phyloP scores from a whole-genome alignment of 768 basidiomycete species.

The Daedaleopsis sinensis region DNA sequence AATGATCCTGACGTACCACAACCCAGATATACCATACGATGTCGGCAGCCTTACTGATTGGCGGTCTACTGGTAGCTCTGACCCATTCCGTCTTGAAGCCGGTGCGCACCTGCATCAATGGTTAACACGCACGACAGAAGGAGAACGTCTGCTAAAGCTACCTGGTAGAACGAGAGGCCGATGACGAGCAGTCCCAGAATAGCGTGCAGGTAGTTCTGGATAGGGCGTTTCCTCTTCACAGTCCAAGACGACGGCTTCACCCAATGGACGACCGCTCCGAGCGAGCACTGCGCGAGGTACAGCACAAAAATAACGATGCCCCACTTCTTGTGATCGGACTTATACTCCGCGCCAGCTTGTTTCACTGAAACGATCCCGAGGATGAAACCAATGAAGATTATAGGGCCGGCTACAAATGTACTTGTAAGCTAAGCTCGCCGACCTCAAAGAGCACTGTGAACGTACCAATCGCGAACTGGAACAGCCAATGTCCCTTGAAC shows the following conservation, averaged over 20 bases:
- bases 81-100: slow-evolving; percentile 42
- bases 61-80: slow-evolving; percentile 26
- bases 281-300: slow-evolving; percentile 50
- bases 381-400: slow-evolving; percentile 55
- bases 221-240: slow-evolving; percentile 42
- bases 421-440: no score
- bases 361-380: slow-evolving; percentile 44
- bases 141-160: slow-evolving; percentile 8
- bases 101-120: slow-evolving; percentile 48
- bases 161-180: slow-evolving; percentile 51
- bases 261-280: slow-evolving; percentile 56
- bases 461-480: slow-evolving; percentile 48
- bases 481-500: slow-evolving; percentile 46
- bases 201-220: slow-evolving; percentile 46
- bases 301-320: slow-evolving; percentile 57
- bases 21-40: slow-evolving; percentile 43
- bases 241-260: slow-evolving; percentile 46
- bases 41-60: slow-evolving; percentile 28
- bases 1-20: slow-evolving; percentile 43
- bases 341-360: slow-evolving; percentile 32
- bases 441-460: no score
- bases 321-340: slow-evolving; percentile 52
- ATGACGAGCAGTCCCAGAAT: slow-evolving; percentile 57
- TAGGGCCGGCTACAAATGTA: slow-evolving; percentile 42
- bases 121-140: slow-evolving; percentile 21